Conservation (phyloP, 768 basidiomycete species). For the Lepiota venenata region DNA sequence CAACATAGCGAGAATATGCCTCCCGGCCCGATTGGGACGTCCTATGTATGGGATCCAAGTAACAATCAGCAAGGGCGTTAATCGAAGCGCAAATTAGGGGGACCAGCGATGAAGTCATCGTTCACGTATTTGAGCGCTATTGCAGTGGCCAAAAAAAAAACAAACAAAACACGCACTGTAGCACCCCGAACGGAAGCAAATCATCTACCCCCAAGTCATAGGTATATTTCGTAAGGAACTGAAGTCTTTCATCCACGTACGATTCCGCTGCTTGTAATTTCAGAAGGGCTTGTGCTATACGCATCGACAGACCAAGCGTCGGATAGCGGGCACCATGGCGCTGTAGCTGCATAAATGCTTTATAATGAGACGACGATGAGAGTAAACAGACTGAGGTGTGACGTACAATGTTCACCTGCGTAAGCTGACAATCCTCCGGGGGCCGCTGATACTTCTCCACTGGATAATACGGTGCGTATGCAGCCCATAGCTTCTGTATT, state of each 20-base stretch:
- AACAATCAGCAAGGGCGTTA: neutral
- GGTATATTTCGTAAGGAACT: constrained; percentile 56
- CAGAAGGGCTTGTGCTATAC: constrained; percentile 43
- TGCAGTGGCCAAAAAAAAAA: neutral
- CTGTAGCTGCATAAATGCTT: constrained; percentile 51
- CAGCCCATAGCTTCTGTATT: constrained; percentile 43
- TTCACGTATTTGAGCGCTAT: neutral
- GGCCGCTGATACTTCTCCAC: constrained; percentile 40
- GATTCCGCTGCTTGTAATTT: constrained; percentile 49
- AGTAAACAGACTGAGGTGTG: neutral
- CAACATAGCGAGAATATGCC: constrained; percentile 51
- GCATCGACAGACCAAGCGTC: constrained; percentile 41
- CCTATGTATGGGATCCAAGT: constrained; percentile 16
- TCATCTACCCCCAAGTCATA: constrained; percentile 57
- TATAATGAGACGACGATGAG: neutral
- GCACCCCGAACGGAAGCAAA: constrained; percentile 64
- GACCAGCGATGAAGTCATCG: neutral
- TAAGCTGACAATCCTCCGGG: constrained; percentile 45
- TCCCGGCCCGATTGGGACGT: constrained; percentile 44
- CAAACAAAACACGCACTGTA: constrained; percentile 42
- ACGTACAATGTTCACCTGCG: constrained; percentile 40
- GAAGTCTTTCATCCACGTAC: constrained; percentile 42
- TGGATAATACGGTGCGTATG: constrained; percentile 59
- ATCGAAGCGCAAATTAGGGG: neutral
- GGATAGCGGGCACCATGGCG: constrained; percentile 82